Evolutionary conservation across 441 rosid genomes (phyloP).

Genomic region (Erysimum cheiri): DNA sequence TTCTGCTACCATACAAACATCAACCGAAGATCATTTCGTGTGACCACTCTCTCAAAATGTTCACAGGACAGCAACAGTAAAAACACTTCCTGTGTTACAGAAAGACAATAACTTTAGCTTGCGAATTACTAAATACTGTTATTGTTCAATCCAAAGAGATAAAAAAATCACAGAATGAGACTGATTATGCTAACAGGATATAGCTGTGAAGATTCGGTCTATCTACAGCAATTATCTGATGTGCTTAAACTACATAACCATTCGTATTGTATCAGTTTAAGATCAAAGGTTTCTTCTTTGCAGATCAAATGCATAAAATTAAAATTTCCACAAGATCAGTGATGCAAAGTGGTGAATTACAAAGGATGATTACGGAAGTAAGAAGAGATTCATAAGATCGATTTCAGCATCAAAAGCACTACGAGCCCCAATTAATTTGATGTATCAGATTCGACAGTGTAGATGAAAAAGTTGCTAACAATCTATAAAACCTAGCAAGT

Average conservation of each 20-base stretch:
- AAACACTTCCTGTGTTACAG: constrained; percentile 14
- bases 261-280: constrained; percentile 2
- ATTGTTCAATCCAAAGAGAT: constrained; percentile 1
- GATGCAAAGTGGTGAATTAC: background rate
- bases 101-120: constrained; percentile 4
- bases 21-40: constrained; percentile 34
- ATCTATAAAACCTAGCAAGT: constrained; percentile 6
- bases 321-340: background rate
- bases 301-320: constrained; percentile 5
- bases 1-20: constrained; percentile 27
- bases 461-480: background rate
- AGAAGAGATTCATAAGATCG: constrained; percentile 21
- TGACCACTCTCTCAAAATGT: constrained; percentile 2
- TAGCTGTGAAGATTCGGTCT: background rate
- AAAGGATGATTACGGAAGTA: background rate
- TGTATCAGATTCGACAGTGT: background rate
- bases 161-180: background rate
- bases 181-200: background rate
- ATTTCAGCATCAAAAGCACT: background rate
- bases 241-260: background rate
- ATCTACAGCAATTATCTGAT: constrained; percentile 8
- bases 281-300: constrained; percentile 2
- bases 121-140: background rate
- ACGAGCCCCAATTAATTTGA: background rate
- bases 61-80: constrained; percentile 15